Conservation (phyloP, 768 basidiomycete species). For the Leccinellum albellum region DNA sequence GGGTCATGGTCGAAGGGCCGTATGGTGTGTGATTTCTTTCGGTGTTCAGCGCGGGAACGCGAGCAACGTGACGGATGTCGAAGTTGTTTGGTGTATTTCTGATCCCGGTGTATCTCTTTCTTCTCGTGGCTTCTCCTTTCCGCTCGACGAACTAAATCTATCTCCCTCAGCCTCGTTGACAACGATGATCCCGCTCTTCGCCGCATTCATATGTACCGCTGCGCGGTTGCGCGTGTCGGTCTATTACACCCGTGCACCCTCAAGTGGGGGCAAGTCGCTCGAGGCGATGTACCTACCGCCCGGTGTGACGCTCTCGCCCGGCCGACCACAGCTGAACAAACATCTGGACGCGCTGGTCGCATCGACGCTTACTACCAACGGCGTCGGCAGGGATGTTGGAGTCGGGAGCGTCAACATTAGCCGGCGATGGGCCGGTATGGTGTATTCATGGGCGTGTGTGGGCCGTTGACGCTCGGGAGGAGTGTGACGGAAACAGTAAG, state of each 20-base stretch:
- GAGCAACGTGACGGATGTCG: slow-evolving; percentile 56
- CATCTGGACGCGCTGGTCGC: slow-evolving; percentile 44
- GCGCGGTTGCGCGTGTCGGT: slow-evolving; percentile 49
- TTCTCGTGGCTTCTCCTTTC: background rate
- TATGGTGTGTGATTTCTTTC: slow-evolving; percentile 35
- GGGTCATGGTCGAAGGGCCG: slow-evolving; percentile 52
- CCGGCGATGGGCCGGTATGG: slow-evolving; percentile 21
- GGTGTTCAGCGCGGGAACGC: slow-evolving; percentile 40
- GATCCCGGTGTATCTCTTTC: slow-evolving; percentile 40
- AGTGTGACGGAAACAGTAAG: slow-evolving; percentile 31
- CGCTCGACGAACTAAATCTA: background rate
- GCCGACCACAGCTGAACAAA: slow-evolving; percentile 49
- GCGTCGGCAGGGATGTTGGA: slow-evolving; percentile 19
- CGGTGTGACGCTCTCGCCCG: slow-evolving; percentile 43
- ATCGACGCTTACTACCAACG: slow-evolving; percentile 31
- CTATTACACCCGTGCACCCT: slow-evolving; percentile 51
- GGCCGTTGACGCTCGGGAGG: slow-evolving; percentile 34
- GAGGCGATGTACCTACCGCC: slow-evolving; percentile 33
- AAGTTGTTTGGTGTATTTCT: slow-evolving; percentile 67
- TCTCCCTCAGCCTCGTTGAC: slow-evolving; percentile 36
- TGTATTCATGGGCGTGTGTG: slow-evolving; percentile 42
- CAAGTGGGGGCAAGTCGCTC: slow-evolving; percentile 1
- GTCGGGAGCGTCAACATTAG: slow-evolving; percentile 22
- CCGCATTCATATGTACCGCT: slow-evolving; percentile 41
- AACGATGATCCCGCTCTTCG: slow-evolving; percentile 49